Percentiles rank a stretch among this genome's conserved stretches.
Evolutionary conservation across 306 rosid species (phyloP).

Genomic region (Amphicarpaea edgeworthii): DNA sequence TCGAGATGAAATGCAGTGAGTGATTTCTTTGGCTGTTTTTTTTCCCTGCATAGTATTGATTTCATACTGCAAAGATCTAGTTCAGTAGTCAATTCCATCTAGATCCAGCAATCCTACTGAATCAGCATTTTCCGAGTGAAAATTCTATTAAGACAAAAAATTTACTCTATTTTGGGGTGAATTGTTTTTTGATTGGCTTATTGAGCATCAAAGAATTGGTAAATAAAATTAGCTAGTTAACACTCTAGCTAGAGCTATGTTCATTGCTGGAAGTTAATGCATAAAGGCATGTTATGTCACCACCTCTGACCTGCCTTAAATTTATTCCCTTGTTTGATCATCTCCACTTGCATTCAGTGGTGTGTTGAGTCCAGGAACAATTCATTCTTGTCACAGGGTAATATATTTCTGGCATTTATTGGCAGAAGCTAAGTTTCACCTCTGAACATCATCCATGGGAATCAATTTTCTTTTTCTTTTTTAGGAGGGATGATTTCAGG

Average conservation of each 20-base stretch:
- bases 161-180: conserved; percentile 1
- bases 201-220: neutral
- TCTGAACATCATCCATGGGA: neutral
- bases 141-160: neutral
- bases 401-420: conserved; percentile 10
- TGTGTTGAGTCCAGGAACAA: conserved; percentile 10
- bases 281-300: neutral
- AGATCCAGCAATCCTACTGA: conserved; percentile 17
- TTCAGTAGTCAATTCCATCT: conserved; percentile 34
- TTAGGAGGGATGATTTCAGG: neutral
- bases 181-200: neutral
- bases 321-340: conserved; percentile 20
- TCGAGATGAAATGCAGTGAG: conserved; percentile 26
- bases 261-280: conserved; percentile 13
- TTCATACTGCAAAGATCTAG: conserved; percentile 7
- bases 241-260: neutral
- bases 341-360: conserved; percentile 20
- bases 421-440: conserved; percentile 13
- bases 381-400: neutral
- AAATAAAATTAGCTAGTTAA: neutral
- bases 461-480: neutral
- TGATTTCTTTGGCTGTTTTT: conserved; percentile 32
- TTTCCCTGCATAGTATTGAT: conserved; percentile 17
- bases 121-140: neutral
- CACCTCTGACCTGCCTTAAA: neutral